Percentiles rank a stretch among this genome's conserved stretches.
Conservation (phyloP, 805 yeast genomes). For the Peterozyma xylosa region DNA sequence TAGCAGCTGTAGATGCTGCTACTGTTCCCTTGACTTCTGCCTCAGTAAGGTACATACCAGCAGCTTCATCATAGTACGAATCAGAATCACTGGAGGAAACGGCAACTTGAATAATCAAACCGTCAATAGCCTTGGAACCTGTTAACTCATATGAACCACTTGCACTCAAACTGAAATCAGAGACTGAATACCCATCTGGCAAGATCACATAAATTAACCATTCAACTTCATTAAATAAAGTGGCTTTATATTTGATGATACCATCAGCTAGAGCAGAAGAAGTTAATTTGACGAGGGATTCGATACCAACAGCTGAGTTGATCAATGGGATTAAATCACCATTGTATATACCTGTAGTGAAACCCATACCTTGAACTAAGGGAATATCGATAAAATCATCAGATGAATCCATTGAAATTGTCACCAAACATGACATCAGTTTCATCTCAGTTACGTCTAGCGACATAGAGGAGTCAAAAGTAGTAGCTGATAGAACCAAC, state of each 20-base stretch:
- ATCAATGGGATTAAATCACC: constrained; percentile 36
- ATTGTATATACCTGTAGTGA: constrained; percentile 55
- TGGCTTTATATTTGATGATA: constrained; percentile 42
- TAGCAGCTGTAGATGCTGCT: constrained; percentile 23
- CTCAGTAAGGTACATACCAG: constrained; percentile 23
- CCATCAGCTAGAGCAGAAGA: constrained; percentile 26
- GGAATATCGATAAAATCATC: constrained; percentile 26
- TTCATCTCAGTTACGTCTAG: constrained; percentile 21
- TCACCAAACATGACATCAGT: constrained; percentile 20
- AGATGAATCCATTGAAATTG: constrained; percentile 11
- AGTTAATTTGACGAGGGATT: constrained; percentile 31
- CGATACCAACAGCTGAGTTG: constrained; percentile 42
- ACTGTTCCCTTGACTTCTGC: constrained; percentile 29
- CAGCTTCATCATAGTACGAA: constrained; percentile 23
- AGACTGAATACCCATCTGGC: constrained; percentile 29
- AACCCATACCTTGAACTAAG: constrained; percentile 78
- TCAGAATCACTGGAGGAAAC: constrained; percentile 21
- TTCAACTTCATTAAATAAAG: constrained; percentile 38
- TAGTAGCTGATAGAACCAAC: constrained; percentile 40
- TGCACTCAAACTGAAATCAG: constrained; percentile 14
- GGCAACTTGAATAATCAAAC: constrained; percentile 21
- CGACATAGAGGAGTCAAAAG: constrained; percentile 21
- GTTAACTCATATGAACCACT: constrained; percentile 17
- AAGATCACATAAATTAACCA: constrained; percentile 57
- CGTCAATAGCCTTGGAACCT: not conserved